Evolutionary conservation across 2,329 filamentous ascomycete genomes (phyloP), one percentile per base, ranked within the genome.

Genomic region (Paracamarosporium sp.): DNA sequence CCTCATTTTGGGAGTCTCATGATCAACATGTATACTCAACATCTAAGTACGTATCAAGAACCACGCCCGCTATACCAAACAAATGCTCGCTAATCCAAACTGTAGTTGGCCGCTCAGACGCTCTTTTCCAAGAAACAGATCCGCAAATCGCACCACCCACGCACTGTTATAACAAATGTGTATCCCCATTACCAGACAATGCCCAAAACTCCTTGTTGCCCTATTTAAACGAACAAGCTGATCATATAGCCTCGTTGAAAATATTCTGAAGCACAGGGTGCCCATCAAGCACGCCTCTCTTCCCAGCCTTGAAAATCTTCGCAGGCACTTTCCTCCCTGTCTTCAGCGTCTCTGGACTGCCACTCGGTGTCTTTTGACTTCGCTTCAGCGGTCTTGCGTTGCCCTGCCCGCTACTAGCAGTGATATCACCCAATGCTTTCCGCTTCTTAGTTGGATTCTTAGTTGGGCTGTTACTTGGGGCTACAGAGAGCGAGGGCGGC

Each of bases 251-350:
- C 5, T 57, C 91, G 77, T 95, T 92, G 66, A 93, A 81, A 62
- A 97, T 88, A 80, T 94, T 90, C 71, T 86, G 85, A 70, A 93
- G 81, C 54, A 96, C 83, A 33, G 87, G 85, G 68, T 87, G 87
- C 33, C 85, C 86, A 57, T 86, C 88, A 64, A 92, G 75, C 57
- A 94, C 78, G 30, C 83, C 79, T 63, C 77, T 79, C 55, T 80
- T 70, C 11, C 79, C 82, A 62, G 83, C 85, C 50, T 84, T 84
- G 0, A 88, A 87, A 44, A 87, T 82, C 68, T 85, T 88, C 62
- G 81, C 86, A 1, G 88, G 86, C 48, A 79, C 78, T 61, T 76
- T 83, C 44, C 78, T 80, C 58, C 76, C 75, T 41, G 74, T 67
- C 28, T 60, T 70, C 68, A 56, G 50, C 62, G 63, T 60, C 47